phyloP scores from a whole-genome alignment of 352 stramenopile genomes.

The Pythium myriotylum region DNA sequence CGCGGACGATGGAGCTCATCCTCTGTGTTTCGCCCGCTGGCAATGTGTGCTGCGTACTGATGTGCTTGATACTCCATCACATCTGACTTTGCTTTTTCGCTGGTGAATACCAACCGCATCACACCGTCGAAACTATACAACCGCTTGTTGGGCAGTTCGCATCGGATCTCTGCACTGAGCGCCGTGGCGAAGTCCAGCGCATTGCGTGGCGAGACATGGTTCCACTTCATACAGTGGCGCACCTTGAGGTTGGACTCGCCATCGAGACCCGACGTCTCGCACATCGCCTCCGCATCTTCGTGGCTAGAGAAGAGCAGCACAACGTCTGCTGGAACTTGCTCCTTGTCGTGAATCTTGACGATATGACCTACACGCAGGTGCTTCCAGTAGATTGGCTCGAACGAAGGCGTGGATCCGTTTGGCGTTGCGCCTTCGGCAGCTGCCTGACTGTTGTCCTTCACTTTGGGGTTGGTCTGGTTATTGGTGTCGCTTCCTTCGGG shows the following conservation, averaged over 20 bases:
- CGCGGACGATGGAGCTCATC: constrained; percentile 3
- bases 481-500: constrained; percentile 16
- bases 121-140: constrained; percentile 85
- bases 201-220: constrained; percentile 38
- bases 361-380: constrained; percentile 88
- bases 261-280: constrained; percentile 83
- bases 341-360: constrained; percentile 85
- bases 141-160: constrained; percentile 77
- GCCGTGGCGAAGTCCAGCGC: constrained; percentile 51
- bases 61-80: constrained; percentile 21
- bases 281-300: constrained; percentile 69
- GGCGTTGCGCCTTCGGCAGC: constrained; percentile 6
- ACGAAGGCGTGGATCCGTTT: constrained; percentile 32
- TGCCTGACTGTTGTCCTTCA: constrained; percentile 15
- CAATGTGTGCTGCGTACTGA: constrained; percentile 15
- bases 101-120: constrained; percentile 43
- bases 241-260: constrained; percentile 87
- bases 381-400: constrained; percentile 80
- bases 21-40: constrained; percentile 5
- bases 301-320: constrained; percentile 88
- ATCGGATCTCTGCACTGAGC: constrained; percentile 68
- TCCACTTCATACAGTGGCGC: constrained; percentile 64
- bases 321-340: constrained; percentile 92
- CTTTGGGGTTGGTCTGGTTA: constrained; percentile 16
- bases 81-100: constrained; percentile 29